Evolutionary conservation across 306 rosid genomes (phyloP).

Genomic region (Dryas alaskensis): DNA sequence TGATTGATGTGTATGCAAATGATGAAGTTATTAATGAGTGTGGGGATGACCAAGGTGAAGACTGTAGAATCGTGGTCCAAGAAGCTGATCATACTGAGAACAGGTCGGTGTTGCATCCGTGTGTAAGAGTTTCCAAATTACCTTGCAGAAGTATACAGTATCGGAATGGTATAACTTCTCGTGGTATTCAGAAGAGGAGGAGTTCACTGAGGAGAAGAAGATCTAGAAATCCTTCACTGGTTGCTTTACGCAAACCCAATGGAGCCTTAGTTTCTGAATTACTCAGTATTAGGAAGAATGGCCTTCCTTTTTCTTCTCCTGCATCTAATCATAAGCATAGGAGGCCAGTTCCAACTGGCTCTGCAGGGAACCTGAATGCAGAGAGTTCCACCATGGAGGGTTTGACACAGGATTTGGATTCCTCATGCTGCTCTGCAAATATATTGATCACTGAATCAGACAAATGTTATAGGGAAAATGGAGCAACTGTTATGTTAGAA

Average conservation of each 20-base stretch:
- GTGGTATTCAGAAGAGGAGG: slow-evolving; percentile 49
- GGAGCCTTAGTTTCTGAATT: slow-evolving; percentile 41
- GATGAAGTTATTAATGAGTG: slow-evolving; percentile 11
- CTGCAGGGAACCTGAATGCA: slow-evolving; percentile 32
- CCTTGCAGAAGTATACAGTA: slow-evolving; percentile 37
- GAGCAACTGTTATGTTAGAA: slow-evolving; percentile 45
- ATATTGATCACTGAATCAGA: slow-evolving; percentile 54
- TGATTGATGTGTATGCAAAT: slow-evolving; percentile 19
- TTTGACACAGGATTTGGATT: slow-evolving; percentile 27
- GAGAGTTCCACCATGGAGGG: slow-evolving; percentile 24
- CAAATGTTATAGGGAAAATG: slow-evolving; percentile 56
- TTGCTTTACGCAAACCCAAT: slow-evolving; percentile 35
- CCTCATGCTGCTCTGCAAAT: slow-evolving; percentile 50
- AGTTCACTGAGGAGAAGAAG: slow-evolving; percentile 52
- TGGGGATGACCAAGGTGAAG: not conserved
- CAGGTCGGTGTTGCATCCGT: slow-evolving; percentile 17
- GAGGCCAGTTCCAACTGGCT: slow-evolving; percentile 27
- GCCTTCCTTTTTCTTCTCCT: slow-evolving; percentile 29
- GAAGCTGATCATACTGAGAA: slow-evolving; percentile 22
- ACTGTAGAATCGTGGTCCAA: not conserved
- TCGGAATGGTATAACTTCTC: slow-evolving; percentile 37
- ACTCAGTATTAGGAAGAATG: slow-evolving; percentile 34
- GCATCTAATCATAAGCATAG: slow-evolving; percentile 36
- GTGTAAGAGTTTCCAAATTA: slow-evolving; percentile 40
- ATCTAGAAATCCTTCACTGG: slow-evolving; percentile 42